phyloP scores from a whole-genome alignment of 2,329 filamentous ascomycete genomes.

The Monosporascus sp. region DNA sequence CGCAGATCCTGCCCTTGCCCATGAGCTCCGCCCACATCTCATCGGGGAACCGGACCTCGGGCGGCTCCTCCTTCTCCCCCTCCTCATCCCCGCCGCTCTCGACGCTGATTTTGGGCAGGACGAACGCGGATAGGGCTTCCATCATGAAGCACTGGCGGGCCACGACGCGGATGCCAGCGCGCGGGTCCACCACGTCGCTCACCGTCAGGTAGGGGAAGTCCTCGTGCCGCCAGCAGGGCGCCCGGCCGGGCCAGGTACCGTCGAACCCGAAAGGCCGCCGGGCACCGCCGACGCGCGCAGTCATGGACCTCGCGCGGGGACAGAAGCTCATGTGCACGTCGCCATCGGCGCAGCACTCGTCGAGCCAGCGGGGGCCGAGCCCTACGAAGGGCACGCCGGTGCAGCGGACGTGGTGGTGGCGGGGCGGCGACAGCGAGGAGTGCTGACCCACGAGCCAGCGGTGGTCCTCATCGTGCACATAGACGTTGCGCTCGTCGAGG shows the following conservation, averaged over 20 bases:
- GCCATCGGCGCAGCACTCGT: slow-evolving; percentile 39
- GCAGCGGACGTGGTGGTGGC: slow-evolving; percentile 39
- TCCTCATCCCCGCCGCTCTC: slow-evolving; percentile 22
- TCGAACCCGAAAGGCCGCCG: background rate
- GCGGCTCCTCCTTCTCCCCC: slow-evolving; percentile 16
- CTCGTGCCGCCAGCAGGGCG: slow-evolving; percentile 50
- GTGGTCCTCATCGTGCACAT: slow-evolving; percentile 52
- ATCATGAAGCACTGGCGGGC: slow-evolving; percentile 43
- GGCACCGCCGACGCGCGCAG: too few species aligned
- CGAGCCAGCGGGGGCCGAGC: slow-evolving; percentile 43
- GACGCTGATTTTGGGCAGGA: slow-evolving; percentile 33
- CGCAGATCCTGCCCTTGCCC: slow-evolving; percentile 47
- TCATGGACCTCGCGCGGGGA: slow-evolving; percentile 15
- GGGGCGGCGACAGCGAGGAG: slow-evolving; percentile 32
- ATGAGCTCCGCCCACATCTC: slow-evolving; percentile 43
- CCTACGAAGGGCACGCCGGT: slow-evolving; percentile 49
- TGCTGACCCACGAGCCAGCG: slow-evolving; percentile 43
- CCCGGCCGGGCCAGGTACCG: slow-evolving; percentile 23
- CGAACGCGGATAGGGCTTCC: slow-evolving; percentile 39
- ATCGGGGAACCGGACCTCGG: slow-evolving; percentile 36
- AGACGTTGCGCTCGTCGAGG: slow-evolving; percentile 46
- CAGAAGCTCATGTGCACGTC: slow-evolving; percentile 38
- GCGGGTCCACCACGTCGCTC: slow-evolving; percentile 36
- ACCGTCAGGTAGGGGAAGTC: slow-evolving; percentile 47
- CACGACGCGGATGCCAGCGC: slow-evolving; percentile 38